Evolutionary conservation across 2,329 filamentous ascomycete species (phyloP).

Genomic region (Beauveria scarabaeidicola): DNA sequence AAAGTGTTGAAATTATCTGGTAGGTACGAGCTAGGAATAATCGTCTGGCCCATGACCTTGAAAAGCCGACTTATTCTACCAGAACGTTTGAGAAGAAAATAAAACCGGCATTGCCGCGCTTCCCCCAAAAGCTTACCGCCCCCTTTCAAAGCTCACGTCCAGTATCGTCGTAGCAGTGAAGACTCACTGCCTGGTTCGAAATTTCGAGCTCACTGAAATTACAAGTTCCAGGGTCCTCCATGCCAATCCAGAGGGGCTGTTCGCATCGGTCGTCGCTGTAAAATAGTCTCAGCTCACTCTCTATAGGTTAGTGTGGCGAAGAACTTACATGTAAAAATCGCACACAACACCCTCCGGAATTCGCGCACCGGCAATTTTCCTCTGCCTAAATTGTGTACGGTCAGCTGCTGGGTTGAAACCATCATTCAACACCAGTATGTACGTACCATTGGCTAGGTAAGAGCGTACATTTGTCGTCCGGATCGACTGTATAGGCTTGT

Average conservation of each 20-base stretch:
- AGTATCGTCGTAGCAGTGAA: neutral
- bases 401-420: neutral
- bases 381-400: neutral
- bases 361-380: neutral
- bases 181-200: neutral
- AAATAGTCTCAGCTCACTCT: constrained; percentile 24
- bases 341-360: neutral
- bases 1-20: neutral
- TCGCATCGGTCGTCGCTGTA: neutral
- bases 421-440: neutral
- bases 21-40: neutral
- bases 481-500: neutral
- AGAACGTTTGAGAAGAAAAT: neutral
- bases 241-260: neutral
- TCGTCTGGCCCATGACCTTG: neutral
- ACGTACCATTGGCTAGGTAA: neutral
- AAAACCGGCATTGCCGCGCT: neutral
- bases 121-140: neutral
- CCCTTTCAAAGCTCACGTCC: neutral
- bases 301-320: no score
- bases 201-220: neutral
- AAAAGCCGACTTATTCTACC: neutral
- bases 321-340: neutral
- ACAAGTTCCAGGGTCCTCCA: neutral
- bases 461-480: neutral